Conservation (phyloP, 2,329 filamentous ascomycete species). For the Colletotrichum sp. region DNA sequence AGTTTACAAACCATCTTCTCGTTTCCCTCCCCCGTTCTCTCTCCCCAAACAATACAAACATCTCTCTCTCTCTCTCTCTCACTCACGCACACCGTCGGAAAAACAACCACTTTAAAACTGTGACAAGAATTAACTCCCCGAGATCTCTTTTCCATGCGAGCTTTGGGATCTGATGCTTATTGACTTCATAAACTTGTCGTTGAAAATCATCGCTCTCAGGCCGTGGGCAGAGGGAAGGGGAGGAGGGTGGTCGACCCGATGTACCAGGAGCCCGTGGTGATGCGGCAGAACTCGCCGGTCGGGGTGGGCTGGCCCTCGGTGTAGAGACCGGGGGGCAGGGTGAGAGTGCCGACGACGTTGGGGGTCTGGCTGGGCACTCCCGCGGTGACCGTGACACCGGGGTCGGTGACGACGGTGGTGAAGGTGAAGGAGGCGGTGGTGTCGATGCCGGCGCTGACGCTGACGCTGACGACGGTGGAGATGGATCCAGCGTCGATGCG, state of each 20-base stretch:
- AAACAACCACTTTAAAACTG: not conserved
- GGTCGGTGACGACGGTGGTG: not conserved
- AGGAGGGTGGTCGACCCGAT: slow-evolving; percentile 3
- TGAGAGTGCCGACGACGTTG: not conserved
- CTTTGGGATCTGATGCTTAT: not conserved
- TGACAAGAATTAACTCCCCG: not conserved
- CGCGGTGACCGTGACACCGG: not conserved
- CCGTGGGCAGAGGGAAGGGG: not conserved
- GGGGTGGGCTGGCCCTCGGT: not conserved
- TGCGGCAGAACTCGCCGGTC: not conserved
- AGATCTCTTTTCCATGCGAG: not conserved
- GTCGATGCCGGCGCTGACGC: not conserved
- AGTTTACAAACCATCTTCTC: not conserved
- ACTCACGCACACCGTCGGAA: not conserved
- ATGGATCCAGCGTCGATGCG: not conserved
- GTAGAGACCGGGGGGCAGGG: slow-evolving; percentile 10
- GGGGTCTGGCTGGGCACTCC: not conserved
- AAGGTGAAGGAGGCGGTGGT: slow-evolving; percentile 1
- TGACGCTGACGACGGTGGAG: not conserved
- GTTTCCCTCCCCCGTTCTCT: not conserved
- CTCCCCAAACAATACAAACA: not conserved
- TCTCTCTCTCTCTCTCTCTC: not conserved
- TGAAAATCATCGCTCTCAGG: not conserved
- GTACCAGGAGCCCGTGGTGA: slow-evolving; percentile 9
- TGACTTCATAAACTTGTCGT: not conserved